Evolutionary conservation across 495 filamentous ascomycete genomes (phyloP).

Genomic region (Pyrenula massariospora): DNA sequence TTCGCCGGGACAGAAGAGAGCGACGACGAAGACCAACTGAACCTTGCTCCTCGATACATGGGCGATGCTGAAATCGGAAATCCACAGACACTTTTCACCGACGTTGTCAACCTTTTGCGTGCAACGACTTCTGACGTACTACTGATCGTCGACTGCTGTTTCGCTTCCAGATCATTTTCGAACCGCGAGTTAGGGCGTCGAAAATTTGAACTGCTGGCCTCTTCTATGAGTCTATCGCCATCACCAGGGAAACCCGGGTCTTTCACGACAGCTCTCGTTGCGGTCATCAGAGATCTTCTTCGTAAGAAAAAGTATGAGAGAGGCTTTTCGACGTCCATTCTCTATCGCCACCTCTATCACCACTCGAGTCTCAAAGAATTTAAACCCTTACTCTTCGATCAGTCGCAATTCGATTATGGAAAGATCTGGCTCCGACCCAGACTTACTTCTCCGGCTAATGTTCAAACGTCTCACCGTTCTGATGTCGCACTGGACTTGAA

Average conservation of each 20-base stretch:
- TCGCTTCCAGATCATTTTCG: slow-evolving; percentile 18
- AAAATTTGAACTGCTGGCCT: background rate
- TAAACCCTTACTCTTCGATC: background rate
- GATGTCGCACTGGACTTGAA: background rate
- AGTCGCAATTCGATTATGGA: background rate
- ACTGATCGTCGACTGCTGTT: slow-evolving; percentile 42
- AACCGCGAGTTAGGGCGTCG: background rate
- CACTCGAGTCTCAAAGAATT: background rate
- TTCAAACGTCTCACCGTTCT: background rate
- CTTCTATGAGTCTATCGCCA: background rate
- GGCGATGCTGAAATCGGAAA: slow-evolving; percentile 18
- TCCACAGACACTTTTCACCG: slow-evolving; percentile 28
- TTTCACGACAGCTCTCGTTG: background rate
- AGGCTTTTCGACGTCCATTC: background rate
- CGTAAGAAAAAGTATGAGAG: background rate
- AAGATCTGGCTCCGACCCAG: background rate
- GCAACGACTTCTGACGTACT: slow-evolving; percentile 38
- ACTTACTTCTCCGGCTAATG: background rate
- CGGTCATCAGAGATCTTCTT: background rate
- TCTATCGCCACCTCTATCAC: background rate
- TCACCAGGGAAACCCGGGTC: background rate
- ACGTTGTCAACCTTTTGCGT: slow-evolving; percentile 40
- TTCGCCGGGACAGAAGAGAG: slow-evolving; percentile 14
- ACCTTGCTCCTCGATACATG: slow-evolving; percentile 2
- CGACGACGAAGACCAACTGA: slow-evolving; percentile 31